Base-by-base conservation (phyloP, 2,329 filamentous ascomycete species). In the Leptographium galeiforme region DNA sequence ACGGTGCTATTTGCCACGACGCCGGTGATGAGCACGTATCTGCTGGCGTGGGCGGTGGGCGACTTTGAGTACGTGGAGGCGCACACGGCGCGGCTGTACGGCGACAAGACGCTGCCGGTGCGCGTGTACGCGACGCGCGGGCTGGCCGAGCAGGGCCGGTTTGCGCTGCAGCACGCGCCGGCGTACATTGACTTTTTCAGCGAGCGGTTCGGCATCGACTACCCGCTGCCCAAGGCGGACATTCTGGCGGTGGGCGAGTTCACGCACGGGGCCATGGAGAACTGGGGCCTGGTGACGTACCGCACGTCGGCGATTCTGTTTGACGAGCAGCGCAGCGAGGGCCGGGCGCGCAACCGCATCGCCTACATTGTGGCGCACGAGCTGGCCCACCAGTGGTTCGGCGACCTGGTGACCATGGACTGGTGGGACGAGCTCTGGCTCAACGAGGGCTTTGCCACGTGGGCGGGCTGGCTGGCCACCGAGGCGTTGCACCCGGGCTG, bases 331-430 rank as follows among this genome's bases (percentile, higher is more conserved):
- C 87, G 85, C 49, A 96, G 91, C 0, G 91, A 96, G 66, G 82
- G 87, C 44, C 82, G 84, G 59, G 96, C 91, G 72, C 90, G 89
- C 69, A 96, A 95, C 67, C 80, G 90, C 40, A 86, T 98, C 58
- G 93, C 93, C 36, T 97, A 98, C 63, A 90, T 97, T 54, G 90
- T 97, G 50, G 91, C 93, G n/a, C 93, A 98, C 69, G 93, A 98
- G 68, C 77, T 98, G 57, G 93, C 91, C 43, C 91, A 97, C 70
- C 91, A 96, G 70, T 97, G 91, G 91, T 97, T 97, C 64, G 91
- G 91, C 58, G 96, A 97, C 71, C 73, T 96, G 52, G 91, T 96
- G 33, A 96, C 91, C 52, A 96, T 96, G 89, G 89, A 95, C 68
- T 96, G 94, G 77, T 97, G 91, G 91, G 89, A 96, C 68, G 91